Evolutionary conservation across 257 asterid genomes (phyloP), one percentile per base, ranked within the genome.

Genomic region (Solanum pinnatisectum): DNA sequence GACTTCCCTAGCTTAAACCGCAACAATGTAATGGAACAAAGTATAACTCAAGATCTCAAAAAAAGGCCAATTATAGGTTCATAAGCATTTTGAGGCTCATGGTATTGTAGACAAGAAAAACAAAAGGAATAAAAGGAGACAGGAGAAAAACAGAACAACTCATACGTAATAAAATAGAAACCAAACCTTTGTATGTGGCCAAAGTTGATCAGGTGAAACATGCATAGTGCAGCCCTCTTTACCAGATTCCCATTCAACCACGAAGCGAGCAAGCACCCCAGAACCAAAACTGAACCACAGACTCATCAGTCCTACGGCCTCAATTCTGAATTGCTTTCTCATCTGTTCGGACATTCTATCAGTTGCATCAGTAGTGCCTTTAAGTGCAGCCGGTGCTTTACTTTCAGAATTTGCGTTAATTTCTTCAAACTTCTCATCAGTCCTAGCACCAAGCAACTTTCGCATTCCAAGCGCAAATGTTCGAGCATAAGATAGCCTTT

Each of bases 161-260:
- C 15, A 78, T 16, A 44, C 15, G 40, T 27, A 27, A 46, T 5
- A 74, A 40, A 16, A 77, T 22, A 42, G 85, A 46, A 46, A 25
- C 89, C 92, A 89, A 82, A 97, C 99, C 99, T 97, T 97, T 12
- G 99, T 96, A 73, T 96, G 99, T 70, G 99, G 98, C 99, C 99
- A 97, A 87, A 95, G 98, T 89, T 97, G 99, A 89, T 97, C 99
- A 13, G 99, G 99, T 36, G 99, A 96, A 88, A 97, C 99, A 90
- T 97, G 99, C 98, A 97, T 95, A 89, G 96, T 95, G 91, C 99
- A 97, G 86, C 99, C 99, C 88, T 93, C 98, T 94, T 95, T 97
- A 88, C 98, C 97, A 74, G 96, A 92, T 90, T 97, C 98, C 99
- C 99, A 97, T 91, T 97, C 99, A 85, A 97, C 99, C 81, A 97